A percentile compares a stretch with the other conserved stretches of the same genome.
phyloP scores from a whole-genome alignment of 2,329 filamentous ascomycete genomes.

The Lachnellula hyalina region DNA sequence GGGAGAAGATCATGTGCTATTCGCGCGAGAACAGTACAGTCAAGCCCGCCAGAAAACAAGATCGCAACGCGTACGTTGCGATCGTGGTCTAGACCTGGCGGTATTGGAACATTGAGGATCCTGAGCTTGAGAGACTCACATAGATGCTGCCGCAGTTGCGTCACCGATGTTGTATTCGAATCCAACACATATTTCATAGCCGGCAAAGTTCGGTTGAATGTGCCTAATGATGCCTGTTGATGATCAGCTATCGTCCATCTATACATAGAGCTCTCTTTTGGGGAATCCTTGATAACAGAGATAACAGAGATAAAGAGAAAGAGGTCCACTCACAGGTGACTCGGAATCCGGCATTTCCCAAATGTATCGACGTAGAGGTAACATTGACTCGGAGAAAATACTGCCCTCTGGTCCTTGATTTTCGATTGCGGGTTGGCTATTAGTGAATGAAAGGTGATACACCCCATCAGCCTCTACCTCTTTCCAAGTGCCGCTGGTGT shows the following conservation, averaged over 20 bases:
- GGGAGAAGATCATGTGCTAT: slow-evolving; percentile 74
- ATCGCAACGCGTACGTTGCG: slow-evolving; percentile 60
- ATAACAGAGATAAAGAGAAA: background rate
- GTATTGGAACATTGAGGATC: slow-evolving; percentile 59
- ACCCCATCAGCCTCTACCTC: slow-evolving; percentile 85
- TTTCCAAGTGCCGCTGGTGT: slow-evolving; percentile 49
- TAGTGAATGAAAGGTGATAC: slow-evolving; percentile 40
- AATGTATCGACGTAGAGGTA: slow-evolving; percentile 9
- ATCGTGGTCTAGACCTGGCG: slow-evolving; percentile 34
- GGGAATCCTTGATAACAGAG: background rate
- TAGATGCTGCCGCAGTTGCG: slow-evolving; percentile 49
- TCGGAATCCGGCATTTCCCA: slow-evolving; percentile 6
- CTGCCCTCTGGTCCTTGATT: background rate
- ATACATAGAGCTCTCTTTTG: slow-evolving; percentile 1
- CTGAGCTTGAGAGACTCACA: slow-evolving; percentile 58
- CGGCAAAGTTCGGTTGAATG: slow-evolving; percentile 36
- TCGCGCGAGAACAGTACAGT: slow-evolving; percentile 83
- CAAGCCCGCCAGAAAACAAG: slow-evolving; percentile 89
- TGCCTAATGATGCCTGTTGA: slow-evolving; percentile 18
- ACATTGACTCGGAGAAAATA: slow-evolving; percentile 3
- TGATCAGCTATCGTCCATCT: slow-evolving; percentile 5
- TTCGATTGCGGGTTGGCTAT: background rate
- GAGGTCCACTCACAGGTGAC: slow-evolving; percentile 4
- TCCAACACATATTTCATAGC: slow-evolving; percentile 26
- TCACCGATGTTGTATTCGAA: slow-evolving; percentile 45